These are phyloP conservation scores for Claviceps maximensis DNA, from an alignment of 2,329 filamentous ascomycete species.

Conservation along the genomic window DNA sequence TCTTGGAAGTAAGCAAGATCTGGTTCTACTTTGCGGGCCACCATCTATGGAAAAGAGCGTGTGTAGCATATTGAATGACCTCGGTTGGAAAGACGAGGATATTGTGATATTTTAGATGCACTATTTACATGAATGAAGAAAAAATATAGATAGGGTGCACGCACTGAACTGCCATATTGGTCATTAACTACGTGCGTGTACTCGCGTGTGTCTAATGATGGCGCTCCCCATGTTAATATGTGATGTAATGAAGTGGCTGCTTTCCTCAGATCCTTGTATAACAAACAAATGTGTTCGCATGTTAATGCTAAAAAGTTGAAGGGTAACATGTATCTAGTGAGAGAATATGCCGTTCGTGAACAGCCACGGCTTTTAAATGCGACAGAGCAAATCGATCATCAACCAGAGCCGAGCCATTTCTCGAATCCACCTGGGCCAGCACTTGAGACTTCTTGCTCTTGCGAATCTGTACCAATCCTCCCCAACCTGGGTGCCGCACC, in stretches of 20 bases:
- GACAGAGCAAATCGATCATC: not conserved
- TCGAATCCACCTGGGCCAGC: constrained; percentile 14
- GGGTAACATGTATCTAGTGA: too few relatives aligned
- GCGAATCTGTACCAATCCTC: constrained; percentile 6
- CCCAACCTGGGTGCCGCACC: not conserved
- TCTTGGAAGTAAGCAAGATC: constrained; percentile 30
- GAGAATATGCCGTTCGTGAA: not conserved
- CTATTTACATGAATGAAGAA: not conserved
- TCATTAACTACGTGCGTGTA: too few relatives aligned
- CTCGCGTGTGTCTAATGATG: too few relatives aligned
- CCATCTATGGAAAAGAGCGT: constrained; percentile 58
- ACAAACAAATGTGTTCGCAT: too few relatives aligned
- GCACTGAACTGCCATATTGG: too few relatives aligned
- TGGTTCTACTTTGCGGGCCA: constrained; percentile 74
- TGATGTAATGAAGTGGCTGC: too few relatives aligned
- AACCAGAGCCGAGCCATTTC: constrained; percentile 7
- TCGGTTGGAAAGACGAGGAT: constrained; percentile 46
- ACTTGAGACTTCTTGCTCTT: constrained; percentile 10
- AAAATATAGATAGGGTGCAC: not conserved
- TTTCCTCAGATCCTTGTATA: not conserved
- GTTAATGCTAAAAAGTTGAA: too few relatives aligned
- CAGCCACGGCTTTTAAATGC: not conserved
- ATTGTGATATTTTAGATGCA: constrained; percentile 16
- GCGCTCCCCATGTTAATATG: too few relatives aligned
- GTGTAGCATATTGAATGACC: constrained; percentile 33